Percentiles rank a stretch among this genome's conserved stretches.
These are phyloP conservation scores for Chamaenerion angustifolium DNA, from an alignment of 345 rosid species.

Conservation along the genomic window DNA sequence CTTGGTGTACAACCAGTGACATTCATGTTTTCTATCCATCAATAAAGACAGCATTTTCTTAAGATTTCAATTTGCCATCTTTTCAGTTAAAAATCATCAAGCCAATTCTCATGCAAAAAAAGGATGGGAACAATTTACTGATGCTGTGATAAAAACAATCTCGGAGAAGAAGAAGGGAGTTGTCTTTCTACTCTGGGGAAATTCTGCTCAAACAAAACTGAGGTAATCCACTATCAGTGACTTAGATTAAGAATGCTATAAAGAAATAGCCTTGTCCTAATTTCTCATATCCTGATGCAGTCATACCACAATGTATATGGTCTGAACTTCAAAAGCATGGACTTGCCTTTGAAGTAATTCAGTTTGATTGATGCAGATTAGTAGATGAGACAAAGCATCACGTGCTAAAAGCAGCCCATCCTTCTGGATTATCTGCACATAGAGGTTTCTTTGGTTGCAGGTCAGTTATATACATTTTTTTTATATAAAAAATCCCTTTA, in stretches of 20 bases:
- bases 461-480: slow-evolving; percentile 21
- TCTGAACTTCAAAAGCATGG: no score
- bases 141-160: slow-evolving; percentile 67
- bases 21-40: no score
- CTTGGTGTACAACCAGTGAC: no score
- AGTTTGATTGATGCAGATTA: slow-evolving; percentile 32
- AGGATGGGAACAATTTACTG: slow-evolving; percentile 98
- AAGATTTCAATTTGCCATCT: not conserved
- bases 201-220: slow-evolving; percentile 77
- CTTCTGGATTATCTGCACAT: slow-evolving; percentile 95
- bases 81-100: slow-evolving; percentile 67
- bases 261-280: no score
- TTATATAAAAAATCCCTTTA: no score
- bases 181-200: slow-evolving; percentile 92
- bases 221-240: slow-evolving; percentile 22
- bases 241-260: no score
- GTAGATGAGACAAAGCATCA: slow-evolving; percentile 79
- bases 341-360: no score
- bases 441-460: slow-evolving; percentile 97
- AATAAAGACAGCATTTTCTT: not conserved
- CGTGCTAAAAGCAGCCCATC: slow-evolving; percentile 94
- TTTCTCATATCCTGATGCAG: no score
- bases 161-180: slow-evolving; percentile 85
- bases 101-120: slow-evolving; percentile 92
- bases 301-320: no score